These are phyloP conservation scores for Populus tremula DNA, from an alignment of 345 rosid species.

Conservation along the genomic window DNA sequence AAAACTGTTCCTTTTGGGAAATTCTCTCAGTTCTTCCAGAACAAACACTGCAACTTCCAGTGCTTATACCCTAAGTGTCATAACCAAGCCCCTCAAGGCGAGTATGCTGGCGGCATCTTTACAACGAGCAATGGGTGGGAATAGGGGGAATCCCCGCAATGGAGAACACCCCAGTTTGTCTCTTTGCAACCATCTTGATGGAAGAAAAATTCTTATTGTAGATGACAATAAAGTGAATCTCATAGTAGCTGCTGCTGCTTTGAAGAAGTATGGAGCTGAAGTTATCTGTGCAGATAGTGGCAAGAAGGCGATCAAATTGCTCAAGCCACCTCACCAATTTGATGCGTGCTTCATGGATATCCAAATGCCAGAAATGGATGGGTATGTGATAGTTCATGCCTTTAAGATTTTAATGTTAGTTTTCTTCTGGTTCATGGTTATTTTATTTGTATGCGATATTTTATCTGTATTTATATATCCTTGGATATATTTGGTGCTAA, in stretches of 20 bases:
- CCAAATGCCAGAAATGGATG: conserved; percentile 98
- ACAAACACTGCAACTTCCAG: conserved; percentile 21
- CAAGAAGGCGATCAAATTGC: conserved; percentile 53
- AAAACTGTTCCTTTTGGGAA: conserved; percentile 58
- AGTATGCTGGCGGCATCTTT: conserved; percentile 81
- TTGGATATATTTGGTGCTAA: not conserved
- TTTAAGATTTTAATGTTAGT: not conserved
- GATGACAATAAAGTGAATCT: conserved; percentile 89
- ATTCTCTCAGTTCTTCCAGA: conserved; percentile 43
- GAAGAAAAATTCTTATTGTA: conserved; percentile 73
- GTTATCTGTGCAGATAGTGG: conserved; percentile 76
- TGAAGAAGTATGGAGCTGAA: conserved; percentile 90
- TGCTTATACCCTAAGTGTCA: conserved; percentile 39
- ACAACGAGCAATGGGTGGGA: conserved; percentile 70
- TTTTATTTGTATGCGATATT: conserved; percentile 1
- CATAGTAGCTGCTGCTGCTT: conserved; percentile 85
- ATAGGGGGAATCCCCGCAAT: conserved; percentile 50
- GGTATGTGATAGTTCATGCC: conserved; percentile 44
- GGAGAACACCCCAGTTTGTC: conserved; percentile 56
- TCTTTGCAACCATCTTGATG: conserved; percentile 64
- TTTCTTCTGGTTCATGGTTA: not conserved
- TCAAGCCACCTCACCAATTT: conserved; percentile 70
- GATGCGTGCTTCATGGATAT: conserved; percentile 99
- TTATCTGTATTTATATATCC: not conserved
- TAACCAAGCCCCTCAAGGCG: conserved; percentile 82